Percentiles rank a stretch among this genome's conserved stretches.
These are phyloP conservation scores for Aspergillus steynii DNA, from an alignment of 495 filamentous ascomycete genomes.

Conservation along the genomic window DNA sequence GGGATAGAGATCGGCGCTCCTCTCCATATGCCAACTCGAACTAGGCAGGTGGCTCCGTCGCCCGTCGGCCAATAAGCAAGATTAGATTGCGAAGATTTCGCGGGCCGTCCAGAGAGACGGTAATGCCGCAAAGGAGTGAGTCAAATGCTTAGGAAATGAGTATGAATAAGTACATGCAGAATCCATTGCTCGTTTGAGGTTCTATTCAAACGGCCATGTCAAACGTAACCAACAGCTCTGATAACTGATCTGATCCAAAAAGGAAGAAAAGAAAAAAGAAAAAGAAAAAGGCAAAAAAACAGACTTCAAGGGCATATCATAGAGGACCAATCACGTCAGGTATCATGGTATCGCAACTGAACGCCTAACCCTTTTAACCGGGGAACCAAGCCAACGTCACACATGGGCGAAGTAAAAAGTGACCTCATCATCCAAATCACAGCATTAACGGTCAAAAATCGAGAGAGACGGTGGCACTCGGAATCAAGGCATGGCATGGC, in stretches of 20 bases:
- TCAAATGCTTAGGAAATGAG: background rate
- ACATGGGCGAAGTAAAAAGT: slow-evolving; percentile 9
- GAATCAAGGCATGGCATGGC: background rate
- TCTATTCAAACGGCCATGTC: background rate
- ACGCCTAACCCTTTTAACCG: slow-evolving; percentile 36
- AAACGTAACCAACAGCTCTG: background rate
- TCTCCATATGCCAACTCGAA: background rate
- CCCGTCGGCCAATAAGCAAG: background rate
- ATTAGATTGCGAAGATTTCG: background rate
- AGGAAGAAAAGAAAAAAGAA: background rate
- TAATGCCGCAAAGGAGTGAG: background rate
- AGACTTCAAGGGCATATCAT: background rate
- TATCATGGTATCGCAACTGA: slow-evolving; percentile 23
- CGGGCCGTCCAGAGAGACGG: background rate
- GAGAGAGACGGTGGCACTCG: slow-evolving; percentile 5
- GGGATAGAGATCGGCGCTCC: background rate
- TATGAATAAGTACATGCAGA: background rate
- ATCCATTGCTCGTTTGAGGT: background rate
- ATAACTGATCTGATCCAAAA: background rate
- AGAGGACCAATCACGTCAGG: slow-evolving; percentile 16
- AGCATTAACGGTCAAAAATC: slow-evolving; percentile 6
- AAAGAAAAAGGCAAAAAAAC: background rate
- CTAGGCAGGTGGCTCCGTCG: background rate
- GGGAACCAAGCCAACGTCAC: slow-evolving; percentile 8
- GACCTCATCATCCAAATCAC: slow-evolving; percentile 8